A percentile compares a stretch with the other conserved stretches of the same genome.
Conservation (phyloP, 805 yeast species). For the Metschnikowia dekortorum region DNA sequence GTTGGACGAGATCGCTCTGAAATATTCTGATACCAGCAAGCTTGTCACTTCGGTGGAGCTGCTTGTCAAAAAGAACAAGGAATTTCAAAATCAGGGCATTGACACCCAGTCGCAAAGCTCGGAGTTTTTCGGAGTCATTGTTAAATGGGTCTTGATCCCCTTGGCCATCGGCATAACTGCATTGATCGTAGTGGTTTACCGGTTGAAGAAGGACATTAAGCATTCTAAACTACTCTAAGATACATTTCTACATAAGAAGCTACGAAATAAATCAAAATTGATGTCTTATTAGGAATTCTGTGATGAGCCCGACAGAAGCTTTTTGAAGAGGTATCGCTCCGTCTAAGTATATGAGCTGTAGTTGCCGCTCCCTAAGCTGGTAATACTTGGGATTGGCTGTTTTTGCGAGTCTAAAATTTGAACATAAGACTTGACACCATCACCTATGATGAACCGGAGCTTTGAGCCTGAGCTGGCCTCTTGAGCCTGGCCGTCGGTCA, state of each 20-base stretch:
- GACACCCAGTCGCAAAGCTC: conserved; percentile 16
- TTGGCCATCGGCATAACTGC: conserved; percentile 36
- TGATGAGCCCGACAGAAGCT: background rate
- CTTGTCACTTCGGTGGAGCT: conserved; percentile 36
- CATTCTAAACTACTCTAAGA: conserved; percentile 53
- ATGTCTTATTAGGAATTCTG: background rate
- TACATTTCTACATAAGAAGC: background rate
- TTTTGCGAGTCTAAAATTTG: conserved; percentile 27
- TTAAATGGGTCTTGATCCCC: conserved; percentile 41
- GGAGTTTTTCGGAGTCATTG: conserved; percentile 19
- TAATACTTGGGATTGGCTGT: conserved; percentile 42
- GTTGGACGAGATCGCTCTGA: conserved; percentile 40
- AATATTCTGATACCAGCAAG: conserved; percentile 31
- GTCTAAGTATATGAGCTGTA: conserved; percentile 34
- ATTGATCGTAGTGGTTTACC: conserved; percentile 44
- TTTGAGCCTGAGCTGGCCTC: conserved; percentile 75
- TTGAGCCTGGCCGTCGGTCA: conserved; percentile 65
- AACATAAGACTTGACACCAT: conserved; percentile 39
- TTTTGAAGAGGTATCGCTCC: conserved; percentile 4
- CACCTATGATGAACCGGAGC: conserved; percentile 54
- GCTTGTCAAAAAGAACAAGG: conserved; percentile 38
- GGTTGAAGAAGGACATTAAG: conserved; percentile 58
- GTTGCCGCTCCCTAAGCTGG: conserved; percentile 47
- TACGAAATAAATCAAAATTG: background rate
- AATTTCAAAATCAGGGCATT: conserved; percentile 22